Base-by-base conservation (phyloP, 495 filamentous ascomycete genomes). In the Trichoderma orchidacearum region DNA sequence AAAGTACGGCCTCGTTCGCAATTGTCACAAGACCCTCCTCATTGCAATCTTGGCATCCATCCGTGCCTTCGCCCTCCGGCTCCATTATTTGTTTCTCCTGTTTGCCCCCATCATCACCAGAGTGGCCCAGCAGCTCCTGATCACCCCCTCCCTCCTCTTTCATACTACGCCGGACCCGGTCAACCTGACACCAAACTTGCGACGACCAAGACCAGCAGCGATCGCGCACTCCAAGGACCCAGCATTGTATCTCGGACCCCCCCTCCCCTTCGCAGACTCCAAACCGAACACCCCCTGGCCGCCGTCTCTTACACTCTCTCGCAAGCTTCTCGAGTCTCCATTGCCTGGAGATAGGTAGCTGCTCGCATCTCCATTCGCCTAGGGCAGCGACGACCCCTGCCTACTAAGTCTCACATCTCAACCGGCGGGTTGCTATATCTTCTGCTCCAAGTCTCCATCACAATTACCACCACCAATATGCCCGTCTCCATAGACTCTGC, bases 401-500 rank as follows among this genome's bases (percentile, higher is more conserved):
- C 18, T 25, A 17, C 23, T n/a, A 27, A 13, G 18, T 25, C 8
- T 48, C 41, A 25, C 41, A 48, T 6, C 27, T 23, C 41, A 9
- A 12, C 41, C 41, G 12, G 41, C 41, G 18, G 18, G 18, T 27
- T 9, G 18, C 41, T 48, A 18, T 48, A 8, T 25, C 3, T 35
- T 35, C 5, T 35, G 12, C 41, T 17, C 27, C 41, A 36, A 15
- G 11, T 15, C 34, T 36, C 41, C 18, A 27, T n/a, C 12, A 9
- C 12, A 18, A 48, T 9, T 25, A 23, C 23, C 41, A 48, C 21
- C 41, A 27, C 21, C 41, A 77, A 73, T 61, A 85, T 86, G 74
- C 81, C 82, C 57, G 68, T 73, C 55, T 89, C 85, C 9, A 70
- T 89, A 3, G 86, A 90, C 41, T 89, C 85, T 9, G 79, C 84